Evolutionary conservation across 495 filamentous ascomycete species (phyloP), one percentile per base, ranked within the genome.

Genomic region (Podospora comata): DNA sequence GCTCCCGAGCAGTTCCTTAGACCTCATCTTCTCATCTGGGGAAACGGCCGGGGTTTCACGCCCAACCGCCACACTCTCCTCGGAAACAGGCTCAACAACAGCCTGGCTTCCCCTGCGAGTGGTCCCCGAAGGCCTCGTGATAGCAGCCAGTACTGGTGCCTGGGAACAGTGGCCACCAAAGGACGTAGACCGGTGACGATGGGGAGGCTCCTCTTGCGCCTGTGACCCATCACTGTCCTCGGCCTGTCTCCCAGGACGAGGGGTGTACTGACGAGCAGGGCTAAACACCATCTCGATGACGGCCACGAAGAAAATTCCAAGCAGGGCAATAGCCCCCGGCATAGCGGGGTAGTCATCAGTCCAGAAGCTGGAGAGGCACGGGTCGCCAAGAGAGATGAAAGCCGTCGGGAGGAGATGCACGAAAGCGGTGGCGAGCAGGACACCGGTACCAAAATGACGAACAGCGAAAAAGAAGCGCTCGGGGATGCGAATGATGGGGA

Each of bases 371-470:
- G 91, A 90, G 11, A 95, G 88, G 73, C 92, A 95, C 58, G 87
- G 85, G 71, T 94, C 87, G n/a, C 88, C 90, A 30, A 95, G 83
- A 4, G 91, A 93, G 62, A 87, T 79, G 76, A 95, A 94, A 34
- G 92, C 92, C 1, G 91, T 94, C 1, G 92, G 92, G 4, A 95
- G 88, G 20, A 89, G 80, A 76, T 95, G 92, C 5, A 94, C 92
- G 73, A 95, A 94, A 27, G 92, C 91, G n/a, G 92, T 94, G 20
- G 92, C 92, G 60, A 95, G 89, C 53, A 95, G 79, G 16, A 95
- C 91, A 11, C 92, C 92, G 5, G 92, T 94, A 58, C 92, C 92
- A 68, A 95, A 92, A 77, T 94, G 91, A 58, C 90, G 89, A 19
- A 89, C 90, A 59, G 88, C 78, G 76, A 93, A 93, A 70, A 93